Evolutionary conservation across 176 grass and related monocot species (phyloP).

Genomic region (Secale cereale): DNA sequence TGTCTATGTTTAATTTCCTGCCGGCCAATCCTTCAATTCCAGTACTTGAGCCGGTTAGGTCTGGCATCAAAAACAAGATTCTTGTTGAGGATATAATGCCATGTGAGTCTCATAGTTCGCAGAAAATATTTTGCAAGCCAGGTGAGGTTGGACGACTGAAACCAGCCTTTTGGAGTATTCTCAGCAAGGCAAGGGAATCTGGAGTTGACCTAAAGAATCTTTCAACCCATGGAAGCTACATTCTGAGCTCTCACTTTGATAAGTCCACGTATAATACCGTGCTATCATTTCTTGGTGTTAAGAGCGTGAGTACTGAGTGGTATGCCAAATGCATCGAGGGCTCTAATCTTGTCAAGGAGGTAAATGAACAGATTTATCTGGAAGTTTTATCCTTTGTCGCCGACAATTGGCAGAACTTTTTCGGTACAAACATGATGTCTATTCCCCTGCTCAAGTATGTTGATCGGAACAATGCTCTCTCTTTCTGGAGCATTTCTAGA

Average conservation of each 20-base stretch:
- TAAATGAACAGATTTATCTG: slow-evolving; percentile 48
- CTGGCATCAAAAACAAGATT: slow-evolving; percentile 54
- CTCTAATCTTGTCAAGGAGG: slow-evolving; percentile 42
- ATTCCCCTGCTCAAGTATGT: slow-evolving; percentile 59
- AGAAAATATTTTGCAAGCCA: slow-evolving; percentile 68
- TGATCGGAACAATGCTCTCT: slow-evolving; percentile 18
- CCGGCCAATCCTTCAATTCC: slow-evolving; percentile 38
- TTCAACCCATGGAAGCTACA: slow-evolving; percentile 50
- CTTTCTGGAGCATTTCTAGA: slow-evolving; percentile 41
- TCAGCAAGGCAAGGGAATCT: slow-evolving; percentile 28
- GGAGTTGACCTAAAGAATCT: slow-evolving; percentile 38
- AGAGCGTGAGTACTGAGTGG: slow-evolving; percentile 40
- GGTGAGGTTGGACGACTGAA: slow-evolving; percentile 37
- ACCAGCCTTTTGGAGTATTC: slow-evolving; percentile 49
- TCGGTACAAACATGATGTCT: slow-evolving; percentile 36
- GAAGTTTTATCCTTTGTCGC: slow-evolving; percentile 52
- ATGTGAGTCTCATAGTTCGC: slow-evolving; percentile 36
- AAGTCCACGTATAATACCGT: slow-evolving; percentile 23
- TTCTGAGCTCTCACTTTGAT: slow-evolving; percentile 62
- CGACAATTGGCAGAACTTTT: slow-evolving; percentile 25
- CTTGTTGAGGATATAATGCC: slow-evolving; percentile 47
- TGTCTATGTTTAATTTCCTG: slow-evolving; percentile 45
- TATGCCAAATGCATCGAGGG: slow-evolving; percentile 68
- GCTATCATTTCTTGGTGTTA: slow-evolving; percentile 48
- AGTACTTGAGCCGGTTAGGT: slow-evolving; percentile 50